A percentile compares a stretch with the other conserved stretches of the same genome.
These are phyloP conservation scores for Trichoderma sp. DNA, from an alignment of 2,329 filamentous ascomycete species.

Conservation along the genomic window DNA sequence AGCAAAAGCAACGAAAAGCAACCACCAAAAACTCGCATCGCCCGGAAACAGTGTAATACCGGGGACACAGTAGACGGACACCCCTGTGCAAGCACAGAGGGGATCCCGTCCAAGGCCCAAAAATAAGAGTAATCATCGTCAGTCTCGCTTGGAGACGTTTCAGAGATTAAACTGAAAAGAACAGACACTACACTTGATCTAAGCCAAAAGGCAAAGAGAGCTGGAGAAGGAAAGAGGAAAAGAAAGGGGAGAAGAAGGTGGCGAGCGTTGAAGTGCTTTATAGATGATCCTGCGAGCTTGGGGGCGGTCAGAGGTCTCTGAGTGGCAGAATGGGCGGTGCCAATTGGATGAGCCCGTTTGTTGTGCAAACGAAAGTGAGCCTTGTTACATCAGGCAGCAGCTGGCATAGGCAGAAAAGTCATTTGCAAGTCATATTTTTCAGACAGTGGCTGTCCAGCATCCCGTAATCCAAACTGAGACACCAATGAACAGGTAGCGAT, in stretches of 20 bases:
- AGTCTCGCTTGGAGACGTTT: constrained; percentile 68
- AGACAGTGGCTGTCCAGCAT: neutral
- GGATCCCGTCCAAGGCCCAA: constrained; percentile 31
- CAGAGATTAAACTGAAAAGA: constrained; percentile 97
- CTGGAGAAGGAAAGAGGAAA: constrained; percentile 35
- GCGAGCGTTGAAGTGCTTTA: constrained; percentile 21
- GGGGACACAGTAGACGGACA: constrained; percentile 38
- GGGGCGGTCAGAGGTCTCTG: constrained; percentile 20
- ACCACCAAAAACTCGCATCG: constrained; percentile 34
- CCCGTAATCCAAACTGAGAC: neutral
- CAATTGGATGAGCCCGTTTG: neutral
- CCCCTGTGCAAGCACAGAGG: constrained; percentile 41
- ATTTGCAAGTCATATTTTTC: neutral
- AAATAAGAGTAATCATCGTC: constrained; percentile 77
- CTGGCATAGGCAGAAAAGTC: neutral
- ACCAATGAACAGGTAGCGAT: no score
- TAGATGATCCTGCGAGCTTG: constrained; percentile 16
- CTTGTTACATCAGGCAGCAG: neutral
- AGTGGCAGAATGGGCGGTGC: constrained; percentile 9
- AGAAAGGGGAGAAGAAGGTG: constrained; percentile 22
- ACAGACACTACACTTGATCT: constrained; percentile 95
- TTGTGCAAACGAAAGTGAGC: neutral
- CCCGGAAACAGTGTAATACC: constrained; percentile 43
- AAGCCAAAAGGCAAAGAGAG: constrained; percentile 59
- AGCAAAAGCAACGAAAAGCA: constrained; percentile 36